Percentiles rank a stretch among this genome's conserved stretches.
phyloP scores from a whole-genome alignment of 2,329 filamentous ascomycete genomes.

The Chrysoporthe cubensis region DNA sequence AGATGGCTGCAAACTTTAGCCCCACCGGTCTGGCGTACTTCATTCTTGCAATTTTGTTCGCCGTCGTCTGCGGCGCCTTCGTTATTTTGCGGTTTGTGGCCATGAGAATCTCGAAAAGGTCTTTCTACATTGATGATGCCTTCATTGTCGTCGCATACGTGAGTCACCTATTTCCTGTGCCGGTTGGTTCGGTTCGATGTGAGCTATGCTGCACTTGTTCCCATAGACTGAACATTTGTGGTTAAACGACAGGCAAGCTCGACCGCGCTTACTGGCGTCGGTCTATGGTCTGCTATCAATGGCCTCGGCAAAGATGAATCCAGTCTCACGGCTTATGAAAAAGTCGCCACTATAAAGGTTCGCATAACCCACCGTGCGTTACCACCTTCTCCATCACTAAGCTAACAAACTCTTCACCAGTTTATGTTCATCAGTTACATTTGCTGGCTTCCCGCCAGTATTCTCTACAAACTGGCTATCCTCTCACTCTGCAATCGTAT shows the following conservation, averaged over 20 bases:
- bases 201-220: too few species aligned
- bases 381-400: too few species aligned
- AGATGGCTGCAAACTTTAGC: background rate
- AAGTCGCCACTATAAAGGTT: too few species aligned
- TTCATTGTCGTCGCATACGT: slow-evolving; percentile 33
- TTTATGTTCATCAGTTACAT: slow-evolving; percentile 34
- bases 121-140: slow-evolving; percentile 32
- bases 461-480: slow-evolving; percentile 39
- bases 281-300: slow-evolving; percentile 34
- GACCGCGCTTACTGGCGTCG: slow-evolving; percentile 27
- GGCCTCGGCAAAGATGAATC: slow-evolving; percentile 32
- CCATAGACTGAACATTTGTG: too few species aligned
- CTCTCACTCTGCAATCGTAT: slow-evolving; percentile 38
- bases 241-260: slow-evolving; percentile 24
- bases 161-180: slow-evolving; percentile 16
- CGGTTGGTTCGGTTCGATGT: too few species aligned
- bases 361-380: too few species aligned
- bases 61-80: slow-evolving; percentile 24
- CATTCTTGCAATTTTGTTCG: slow-evolving; percentile 27
- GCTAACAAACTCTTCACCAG: slow-evolving; percentile 12
- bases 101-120: slow-evolving; percentile 28
- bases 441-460: slow-evolving; percentile 36
- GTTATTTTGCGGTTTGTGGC: slow-evolving; percentile 34
- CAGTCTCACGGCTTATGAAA: slow-evolving; percentile 20
- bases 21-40: background rate